These are phyloP conservation scores for Ascobolus immersus DNA, from an alignment of 495 filamentous ascomycete species.

Conservation along the genomic window DNA sequence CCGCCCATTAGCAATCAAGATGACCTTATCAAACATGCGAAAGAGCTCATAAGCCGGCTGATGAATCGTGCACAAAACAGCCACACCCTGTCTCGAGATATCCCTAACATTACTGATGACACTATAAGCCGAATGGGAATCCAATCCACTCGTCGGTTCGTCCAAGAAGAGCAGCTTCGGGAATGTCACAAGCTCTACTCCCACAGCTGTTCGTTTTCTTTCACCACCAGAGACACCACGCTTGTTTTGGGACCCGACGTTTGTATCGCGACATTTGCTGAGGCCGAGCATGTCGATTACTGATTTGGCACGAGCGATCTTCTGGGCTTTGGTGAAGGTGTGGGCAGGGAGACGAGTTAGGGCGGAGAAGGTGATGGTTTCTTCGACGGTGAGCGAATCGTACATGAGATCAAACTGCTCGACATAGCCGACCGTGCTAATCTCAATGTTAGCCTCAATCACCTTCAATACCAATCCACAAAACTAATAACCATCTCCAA, in stretches of 20 bases:
- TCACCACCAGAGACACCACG: constrained; percentile 64
- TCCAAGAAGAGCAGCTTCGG: constrained; percentile 42
- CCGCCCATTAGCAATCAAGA: not conserved
- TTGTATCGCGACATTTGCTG: constrained; percentile 45
- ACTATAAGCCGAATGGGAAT: constrained; percentile 68
- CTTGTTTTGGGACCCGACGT: constrained; percentile 55
- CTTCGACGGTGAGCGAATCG: constrained; percentile 35
- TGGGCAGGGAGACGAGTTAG: constrained; percentile 21
- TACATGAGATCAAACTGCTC: constrained; percentile 1
- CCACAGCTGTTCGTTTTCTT: constrained; percentile 30
- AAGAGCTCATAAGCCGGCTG: constrained; percentile 30
- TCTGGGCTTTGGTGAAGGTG: constrained; percentile 1
- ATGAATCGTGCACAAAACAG: constrained; percentile 79
- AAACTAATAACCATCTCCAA: no score
- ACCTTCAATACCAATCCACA: no score
- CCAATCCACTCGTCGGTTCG: constrained; percentile 64
- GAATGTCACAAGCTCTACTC: not conserved
- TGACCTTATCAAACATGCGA: constrained; percentile 1
- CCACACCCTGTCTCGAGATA: constrained; percentile 57
- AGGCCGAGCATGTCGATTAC: constrained; percentile 61
- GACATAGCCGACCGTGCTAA: not conserved
- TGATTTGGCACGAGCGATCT: not conserved
- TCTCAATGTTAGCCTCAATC: no score
- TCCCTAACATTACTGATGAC: constrained; percentile 57
- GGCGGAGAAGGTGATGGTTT: constrained; percentile 59